Evolutionary conservation across 2,329 filamentous ascomycete species (phyloP), one percentile per base, ranked within the genome.

Genomic region (Aspergillaceae sp.): DNA sequence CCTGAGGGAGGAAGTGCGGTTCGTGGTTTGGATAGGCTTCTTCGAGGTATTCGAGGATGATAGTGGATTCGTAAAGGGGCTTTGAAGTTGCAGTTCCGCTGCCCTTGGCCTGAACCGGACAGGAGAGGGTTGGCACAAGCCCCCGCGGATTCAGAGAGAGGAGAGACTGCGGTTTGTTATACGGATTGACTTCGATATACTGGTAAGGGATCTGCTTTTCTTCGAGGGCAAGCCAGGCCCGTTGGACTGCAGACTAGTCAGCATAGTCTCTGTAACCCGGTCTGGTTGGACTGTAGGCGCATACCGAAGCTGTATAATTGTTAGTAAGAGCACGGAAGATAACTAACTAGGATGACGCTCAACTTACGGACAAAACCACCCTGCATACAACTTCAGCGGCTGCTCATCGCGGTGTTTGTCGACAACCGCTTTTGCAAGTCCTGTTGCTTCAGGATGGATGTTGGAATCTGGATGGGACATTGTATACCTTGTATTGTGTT

Each of bases 141-240:
- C 86, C 86, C 8, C 84, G 78, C 0, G 86, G 86, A 59, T 91
- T 91, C 51, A 90, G 71, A 6, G 75, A 73, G 26, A 90, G 71
- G 29, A 89, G 82, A 1, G 77, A 80, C 3, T 77, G 66, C 0
- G 79, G 80, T 58, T 90, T 90, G 63, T 82, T 72, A 70, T 89
- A 89, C 0, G 86, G 86, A 63, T 89, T 88, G 48, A 88, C 82
- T 70, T 87, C 83, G 52, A 86, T 73, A 62, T 87, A 87, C 67
- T 89, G 81, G 61, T 90, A 83, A 10, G 79, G 77, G 29, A 88
- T 83, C 2, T 73, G 67, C 63, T 90, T 89, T 62, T 89, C 85
- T 57, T 82, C 76, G 7, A 90, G 74, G 1, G 82, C 78, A 50
- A 87, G 81, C 82, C 85, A 88, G 9, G 76, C 74, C 11, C 85